A percentile compares a stretch with the other conserved stretches of the same genome.
Evolutionary conservation across 2,329 filamentous ascomycete genomes (phyloP).

Genomic region (Alternaria brassicae): DNA sequence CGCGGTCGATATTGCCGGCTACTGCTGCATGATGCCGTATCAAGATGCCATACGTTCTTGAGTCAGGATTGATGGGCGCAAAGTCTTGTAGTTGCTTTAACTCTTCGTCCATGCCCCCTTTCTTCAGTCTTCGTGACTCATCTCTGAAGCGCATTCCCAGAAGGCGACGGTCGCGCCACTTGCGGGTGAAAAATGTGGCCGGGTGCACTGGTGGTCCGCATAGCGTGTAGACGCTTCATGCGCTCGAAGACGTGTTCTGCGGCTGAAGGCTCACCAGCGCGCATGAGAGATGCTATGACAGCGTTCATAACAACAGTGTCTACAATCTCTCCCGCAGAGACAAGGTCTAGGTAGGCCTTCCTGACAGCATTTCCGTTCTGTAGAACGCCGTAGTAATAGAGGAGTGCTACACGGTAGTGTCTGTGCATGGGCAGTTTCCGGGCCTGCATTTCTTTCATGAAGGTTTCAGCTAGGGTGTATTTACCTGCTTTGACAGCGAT

Average conservation of each 20-base stretch:
- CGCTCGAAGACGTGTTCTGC: constrained; percentile 82
- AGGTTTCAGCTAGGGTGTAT: constrained; percentile 81
- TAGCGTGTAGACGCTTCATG: constrained; percentile 73
- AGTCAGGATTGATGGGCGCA: constrained; percentile 73
- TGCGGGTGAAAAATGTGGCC: constrained; percentile 41
- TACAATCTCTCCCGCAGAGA: constrained; percentile 85
- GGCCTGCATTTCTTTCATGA: constrained; percentile 79
- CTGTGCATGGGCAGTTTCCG: constrained; percentile 75
- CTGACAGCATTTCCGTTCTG: constrained; percentile 77
- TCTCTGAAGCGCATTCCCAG: constrained; percentile 59
- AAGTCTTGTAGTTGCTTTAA: constrained; percentile 69
- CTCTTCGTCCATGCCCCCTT: constrained; percentile 57
- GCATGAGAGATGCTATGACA: constrained; percentile 79
- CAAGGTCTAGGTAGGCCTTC: constrained; percentile 79
- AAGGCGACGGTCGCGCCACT: constrained; percentile 53
- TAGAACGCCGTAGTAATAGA: constrained; percentile 82
- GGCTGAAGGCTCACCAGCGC: constrained; percentile 75
- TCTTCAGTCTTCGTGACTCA: constrained; percentile 52
- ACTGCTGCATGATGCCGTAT: constrained; percentile 74
- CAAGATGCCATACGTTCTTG: constrained; percentile 80
- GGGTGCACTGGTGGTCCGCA: constrained; percentile 37
- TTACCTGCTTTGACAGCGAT: constrained; percentile 85
- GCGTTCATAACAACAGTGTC: constrained; percentile 88
- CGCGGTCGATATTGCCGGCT: constrained; percentile 73
- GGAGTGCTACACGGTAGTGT: constrained; percentile 80